These are phyloP conservation scores for Cladophialophora chaetospira DNA, from an alignment of 2,329 filamentous ascomycete species.

Conservation along the genomic window DNA sequence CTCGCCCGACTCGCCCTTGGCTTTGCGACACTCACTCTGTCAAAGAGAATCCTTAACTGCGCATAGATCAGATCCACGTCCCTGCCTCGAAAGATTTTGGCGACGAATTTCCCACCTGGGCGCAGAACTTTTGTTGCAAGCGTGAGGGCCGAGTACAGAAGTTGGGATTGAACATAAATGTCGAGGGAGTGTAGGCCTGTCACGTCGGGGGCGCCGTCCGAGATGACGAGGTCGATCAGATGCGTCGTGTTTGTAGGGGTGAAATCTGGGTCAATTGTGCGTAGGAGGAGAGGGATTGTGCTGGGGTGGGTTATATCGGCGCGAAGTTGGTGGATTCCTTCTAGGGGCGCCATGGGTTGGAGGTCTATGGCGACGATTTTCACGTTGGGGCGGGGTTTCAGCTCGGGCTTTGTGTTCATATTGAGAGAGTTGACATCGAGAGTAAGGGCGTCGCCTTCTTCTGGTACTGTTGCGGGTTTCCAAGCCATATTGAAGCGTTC, in stretches of 20 bases:
- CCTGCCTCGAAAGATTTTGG: conserved; percentile 93
- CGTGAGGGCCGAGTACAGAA: conserved; percentile 91
- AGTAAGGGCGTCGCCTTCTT: neutral
- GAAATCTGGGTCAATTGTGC: conserved; percentile 73
- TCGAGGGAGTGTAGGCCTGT: conserved; percentile 96
- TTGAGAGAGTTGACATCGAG: conserved; percentile 35
- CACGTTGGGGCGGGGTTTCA: conserved; percentile 67
- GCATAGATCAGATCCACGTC: conserved; percentile 96
- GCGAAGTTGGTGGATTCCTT: conserved; percentile 87
- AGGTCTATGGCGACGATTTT: conserved; percentile 96
- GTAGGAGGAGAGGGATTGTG: conserved; percentile 84
- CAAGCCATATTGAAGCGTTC: conserved; percentile 52
- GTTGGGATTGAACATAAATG: conserved; percentile 95
- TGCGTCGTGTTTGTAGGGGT: conserved; percentile 52
- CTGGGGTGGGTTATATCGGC: conserved; percentile 97
- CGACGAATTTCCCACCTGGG: conserved; percentile 93
- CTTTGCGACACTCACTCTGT: conserved; percentile 85
- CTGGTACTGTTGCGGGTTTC: conserved; percentile 51
- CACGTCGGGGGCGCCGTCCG: conserved; percentile 93
- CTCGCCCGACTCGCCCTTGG: conserved; percentile 92
- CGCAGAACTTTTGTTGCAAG: conserved; percentile 89
- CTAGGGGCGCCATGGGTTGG: conserved; percentile 90
- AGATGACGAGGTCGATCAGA: conserved; percentile 89
- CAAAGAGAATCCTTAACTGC: conserved; percentile 89
- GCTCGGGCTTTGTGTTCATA: conserved; percentile 35